phyloP scores from a whole-genome alignment of 805 yeast genomes.

The Clavispora santaluciae region DNA sequence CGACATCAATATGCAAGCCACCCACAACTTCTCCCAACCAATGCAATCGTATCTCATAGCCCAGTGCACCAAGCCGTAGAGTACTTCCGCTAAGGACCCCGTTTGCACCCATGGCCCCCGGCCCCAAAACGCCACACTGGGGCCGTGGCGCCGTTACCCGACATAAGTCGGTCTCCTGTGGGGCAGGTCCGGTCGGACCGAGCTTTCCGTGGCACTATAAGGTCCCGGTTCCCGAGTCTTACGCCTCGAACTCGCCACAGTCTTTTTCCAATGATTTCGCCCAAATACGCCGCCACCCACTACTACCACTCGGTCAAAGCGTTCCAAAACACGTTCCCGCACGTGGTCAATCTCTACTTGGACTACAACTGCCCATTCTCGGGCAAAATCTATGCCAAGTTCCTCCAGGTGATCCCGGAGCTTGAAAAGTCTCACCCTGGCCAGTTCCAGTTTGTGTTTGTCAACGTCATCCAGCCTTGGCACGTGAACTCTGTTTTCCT shows the following conservation, averaged over 20 bases:
- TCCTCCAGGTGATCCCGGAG: constrained; percentile 50
- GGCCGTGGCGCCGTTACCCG: too few species aligned
- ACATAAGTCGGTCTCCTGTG: too few species aligned
- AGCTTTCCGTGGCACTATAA: too few species aligned
- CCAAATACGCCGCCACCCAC: constrained; percentile 38
- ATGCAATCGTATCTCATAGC: too few species aligned
- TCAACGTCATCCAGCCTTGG: constrained; percentile 88
- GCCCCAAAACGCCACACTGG: too few species aligned
- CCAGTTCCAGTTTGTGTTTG: constrained; percentile 55
- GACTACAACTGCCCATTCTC: constrained; percentile 80
- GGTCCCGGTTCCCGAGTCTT: too few species aligned
- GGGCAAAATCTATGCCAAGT: constrained; percentile 55
- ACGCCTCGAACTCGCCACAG: neutral
- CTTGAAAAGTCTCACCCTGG: constrained; percentile 43
- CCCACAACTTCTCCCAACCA: too few species aligned
- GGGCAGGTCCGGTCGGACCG: too few species aligned
- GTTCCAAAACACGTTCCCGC: constrained; percentile 22
- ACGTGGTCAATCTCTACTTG: constrained; percentile 56
- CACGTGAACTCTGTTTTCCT: constrained; percentile 67
- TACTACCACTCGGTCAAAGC: constrained; percentile 20
- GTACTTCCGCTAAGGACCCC: too few species aligned
- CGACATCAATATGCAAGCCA: too few species aligned
- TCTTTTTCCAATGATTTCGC: constrained; percentile 32
- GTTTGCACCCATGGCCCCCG: too few species aligned
- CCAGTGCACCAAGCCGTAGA: too few species aligned